Percentiles rank a stretch among this genome's conserved stretches.
Evolutionary conservation across 139 green algal genomes (phyloP).

Genomic region (Pycnococcus provasolii): DNA sequence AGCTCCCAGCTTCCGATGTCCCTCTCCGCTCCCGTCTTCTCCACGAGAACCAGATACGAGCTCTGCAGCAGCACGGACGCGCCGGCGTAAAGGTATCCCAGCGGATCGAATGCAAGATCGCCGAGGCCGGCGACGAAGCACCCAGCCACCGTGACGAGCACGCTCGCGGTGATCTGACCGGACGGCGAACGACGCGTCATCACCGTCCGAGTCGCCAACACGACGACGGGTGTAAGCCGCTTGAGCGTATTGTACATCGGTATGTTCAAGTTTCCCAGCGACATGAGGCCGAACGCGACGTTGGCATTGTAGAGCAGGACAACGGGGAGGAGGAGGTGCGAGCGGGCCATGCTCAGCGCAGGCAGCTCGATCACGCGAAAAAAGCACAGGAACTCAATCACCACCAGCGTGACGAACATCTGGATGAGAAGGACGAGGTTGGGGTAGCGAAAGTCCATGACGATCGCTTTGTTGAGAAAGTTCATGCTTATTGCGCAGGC

Average conservation of each 20-base stretch:
- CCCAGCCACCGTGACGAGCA: conserved; percentile 28
- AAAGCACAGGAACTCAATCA: background rate
- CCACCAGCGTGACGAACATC: conserved; percentile 20
- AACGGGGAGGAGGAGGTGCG: conserved; percentile 12
- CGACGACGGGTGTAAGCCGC: conserved; percentile 16
- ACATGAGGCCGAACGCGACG: conserved; percentile 34
- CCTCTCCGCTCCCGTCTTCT: conserved; percentile 39
- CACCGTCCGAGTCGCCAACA: background rate
- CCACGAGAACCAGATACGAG: conserved; percentile 62
- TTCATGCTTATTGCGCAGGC: conserved; percentile 27
- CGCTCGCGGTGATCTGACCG: background rate
- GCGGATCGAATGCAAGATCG: conserved; percentile 53
- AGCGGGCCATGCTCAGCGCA: conserved; percentile 2
- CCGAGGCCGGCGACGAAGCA: conserved; percentile 38
- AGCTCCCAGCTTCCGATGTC: conserved; percentile 40
- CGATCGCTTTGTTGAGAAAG: conserved; percentile 37
- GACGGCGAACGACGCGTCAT: background rate
- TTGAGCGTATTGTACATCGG: conserved; percentile 34
- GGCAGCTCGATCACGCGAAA: background rate
- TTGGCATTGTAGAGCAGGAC: conserved; percentile 43
- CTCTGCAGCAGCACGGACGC: conserved; percentile 46
- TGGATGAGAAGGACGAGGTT: conserved; percentile 30
- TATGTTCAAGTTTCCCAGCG: conserved; percentile 29
- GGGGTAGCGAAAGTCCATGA: conserved; percentile 19
- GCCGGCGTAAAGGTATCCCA: conserved; percentile 50